Evolutionary conservation across 257 asterid species (phyloP).

Genomic region (Primulina tabacum): DNA sequence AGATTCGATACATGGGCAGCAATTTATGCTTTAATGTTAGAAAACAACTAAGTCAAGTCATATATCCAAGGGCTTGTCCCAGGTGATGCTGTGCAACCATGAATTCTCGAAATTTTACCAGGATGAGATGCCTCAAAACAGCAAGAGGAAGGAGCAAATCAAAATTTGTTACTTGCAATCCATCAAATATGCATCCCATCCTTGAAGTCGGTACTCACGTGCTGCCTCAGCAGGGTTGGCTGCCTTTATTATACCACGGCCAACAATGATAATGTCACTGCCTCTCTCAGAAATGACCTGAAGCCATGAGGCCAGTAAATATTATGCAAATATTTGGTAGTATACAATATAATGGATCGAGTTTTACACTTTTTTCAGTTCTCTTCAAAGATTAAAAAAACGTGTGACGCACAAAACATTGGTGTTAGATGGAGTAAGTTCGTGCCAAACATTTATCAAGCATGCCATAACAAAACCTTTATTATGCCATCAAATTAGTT

Average conservation of each 20-base stretch:
- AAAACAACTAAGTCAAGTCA: background rate
- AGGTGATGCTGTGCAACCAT: background rate
- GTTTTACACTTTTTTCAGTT: background rate
- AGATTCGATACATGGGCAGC: background rate
- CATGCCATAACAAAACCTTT: background rate
- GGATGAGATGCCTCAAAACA: constrained; percentile 15
- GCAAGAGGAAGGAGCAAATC: background rate
- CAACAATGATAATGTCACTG: constrained; percentile 88
- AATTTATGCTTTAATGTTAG: background rate
- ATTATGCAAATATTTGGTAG: background rate
- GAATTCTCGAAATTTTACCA: background rate
- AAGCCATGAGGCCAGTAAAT: constrained; percentile 6
- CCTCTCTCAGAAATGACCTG: constrained; percentile 90
- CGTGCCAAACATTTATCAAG: background rate
- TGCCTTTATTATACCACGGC: constrained; percentile 93
- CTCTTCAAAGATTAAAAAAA: background rate
- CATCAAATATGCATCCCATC: constrained; percentile 81
- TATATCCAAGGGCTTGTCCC: background rate
- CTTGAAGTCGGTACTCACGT: constrained; percentile 78
- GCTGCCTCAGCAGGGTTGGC: constrained; percentile 81
- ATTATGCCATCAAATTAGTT: background rate
- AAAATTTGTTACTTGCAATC: constrained; percentile 45
- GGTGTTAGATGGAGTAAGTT: background rate
- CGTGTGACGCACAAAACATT: background rate
- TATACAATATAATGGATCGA: background rate